These are phyloP conservation scores for Suillus lakei DNA, from an alignment of 768 basidiomycete genomes.

Conservation along the genomic window DNA sequence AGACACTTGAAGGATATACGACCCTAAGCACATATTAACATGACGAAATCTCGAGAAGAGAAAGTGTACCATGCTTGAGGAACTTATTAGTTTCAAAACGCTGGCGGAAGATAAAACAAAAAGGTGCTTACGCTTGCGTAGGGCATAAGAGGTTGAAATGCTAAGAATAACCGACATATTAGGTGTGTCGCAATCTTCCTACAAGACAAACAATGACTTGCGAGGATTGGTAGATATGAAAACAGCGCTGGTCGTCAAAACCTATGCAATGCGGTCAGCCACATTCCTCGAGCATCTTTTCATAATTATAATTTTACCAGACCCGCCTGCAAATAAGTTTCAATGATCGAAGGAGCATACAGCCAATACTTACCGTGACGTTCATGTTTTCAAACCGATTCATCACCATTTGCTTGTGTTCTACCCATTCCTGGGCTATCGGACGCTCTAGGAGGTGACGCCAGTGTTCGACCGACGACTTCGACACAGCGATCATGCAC, in stretches of 20 bases:
- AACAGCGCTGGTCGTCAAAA: background rate
- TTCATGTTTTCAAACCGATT: slow-evolving; percentile 4
- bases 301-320: background rate
- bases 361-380: background rate
- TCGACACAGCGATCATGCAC: slow-evolving; percentile 4
- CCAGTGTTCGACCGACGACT: background rate
- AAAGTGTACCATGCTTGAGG: background rate
- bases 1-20: background rate
- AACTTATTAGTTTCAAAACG: background rate
- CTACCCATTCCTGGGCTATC: background rate
- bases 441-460: background rate
- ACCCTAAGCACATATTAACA: background rate
- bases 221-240: background rate
- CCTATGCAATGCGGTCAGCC: background rate
- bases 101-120: background rate
- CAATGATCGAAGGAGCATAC: background rate
- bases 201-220: background rate
- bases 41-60: background rate
- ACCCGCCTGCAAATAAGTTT: background rate
- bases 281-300: background rate
- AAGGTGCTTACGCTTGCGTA: background rate
- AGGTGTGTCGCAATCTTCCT: too few species aligned
- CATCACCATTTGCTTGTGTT: background rate
- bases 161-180: background rate
- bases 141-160: background rate